phyloP scores from a whole-genome alignment of 371 early-diverging fungal species.

The Haplosporangium sp. region DNA sequence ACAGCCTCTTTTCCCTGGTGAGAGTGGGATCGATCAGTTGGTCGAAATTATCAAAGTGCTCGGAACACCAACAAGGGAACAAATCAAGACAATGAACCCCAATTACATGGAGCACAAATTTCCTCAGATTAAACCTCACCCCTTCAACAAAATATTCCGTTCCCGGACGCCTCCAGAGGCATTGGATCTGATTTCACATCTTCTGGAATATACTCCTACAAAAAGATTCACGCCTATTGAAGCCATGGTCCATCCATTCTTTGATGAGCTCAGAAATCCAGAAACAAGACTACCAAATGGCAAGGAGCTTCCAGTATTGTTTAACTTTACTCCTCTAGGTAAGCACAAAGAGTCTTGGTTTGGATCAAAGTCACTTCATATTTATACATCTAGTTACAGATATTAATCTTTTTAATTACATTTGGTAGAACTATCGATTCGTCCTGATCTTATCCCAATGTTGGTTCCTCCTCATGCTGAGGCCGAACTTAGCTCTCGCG shows the following conservation, averaged over 20 bases:
- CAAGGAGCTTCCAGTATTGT: slow-evolving; percentile 86
- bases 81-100: slow-evolving; percentile 96
- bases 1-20: slow-evolving; percentile 98
- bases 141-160: slow-evolving; percentile 91
- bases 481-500: slow-evolving; percentile 64
- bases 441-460: slow-evolving; percentile 76
- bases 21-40: slow-evolving; percentile 99
- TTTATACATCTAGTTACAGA: too few relatives aligned
- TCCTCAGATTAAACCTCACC: slow-evolving; percentile 96
- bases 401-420: not conserved
- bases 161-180: slow-evolving; percentile 87
- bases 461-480: slow-evolving; percentile 82
- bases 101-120: slow-evolving; percentile 98
- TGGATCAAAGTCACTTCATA: too few relatives aligned
- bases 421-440: slow-evolving; percentile 77
- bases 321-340: slow-evolving; percentile 91
- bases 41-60: slow-evolving; percentile 99
- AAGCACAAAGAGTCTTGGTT: slow-evolving; percentile 15
- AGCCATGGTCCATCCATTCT: slow-evolving; percentile 96
- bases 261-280: slow-evolving; percentile 93
- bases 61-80: slow-evolving; percentile 98
- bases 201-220: slow-evolving; percentile 96
- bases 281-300: slow-evolving; percentile 85
- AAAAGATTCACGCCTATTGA: slow-evolving; percentile 93
- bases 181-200: slow-evolving; percentile 87